Evolutionary conservation across 106 monocot genomes (phyloP), one percentile per base, ranked within the genome.

Genomic region (Vanilla planifolia): DNA sequence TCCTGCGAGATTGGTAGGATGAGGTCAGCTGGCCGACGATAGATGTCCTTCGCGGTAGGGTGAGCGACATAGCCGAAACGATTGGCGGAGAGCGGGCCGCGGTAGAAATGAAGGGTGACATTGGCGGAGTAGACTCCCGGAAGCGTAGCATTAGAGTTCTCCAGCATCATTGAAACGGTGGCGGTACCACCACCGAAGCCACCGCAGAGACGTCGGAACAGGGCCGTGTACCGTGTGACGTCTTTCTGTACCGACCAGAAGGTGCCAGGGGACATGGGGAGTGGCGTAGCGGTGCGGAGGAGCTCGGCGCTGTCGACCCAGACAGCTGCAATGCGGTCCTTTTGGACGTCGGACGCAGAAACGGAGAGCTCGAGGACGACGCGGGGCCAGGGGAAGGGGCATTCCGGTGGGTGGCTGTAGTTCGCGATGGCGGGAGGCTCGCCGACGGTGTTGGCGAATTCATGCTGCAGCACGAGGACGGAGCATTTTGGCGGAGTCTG

Each of bases 171-270:
- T 16, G 65, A 63, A 41, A 73, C 19, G 11, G 25, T 33, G 64
- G 34, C 56, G n/a, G n/a, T n/a, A n/a, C n/a, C n/a, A n/a, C n/a
- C n/a, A n/a, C 21, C 35, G 23, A 21, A 59, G 3, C 16, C 55
- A 4, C 8, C 58, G n/a, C 22, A 28, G 33, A 55, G 57, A 2
- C 28, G 45, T 42, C 28, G 60, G 42, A 85, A 60, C 13, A 71
- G 29, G 26, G 80, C 40, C 1, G 73, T 20, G 73, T 77, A 80
- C 5, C 64, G 69, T 42, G 80, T 79, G 53, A 80, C 23, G 44
- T 85, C 85, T 67, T 85, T 85, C 28, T 64, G 77, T 24, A 80
- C 68, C 7, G 10, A 52, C 85, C 85, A 85, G 80, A 59, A 68
- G 16, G 77, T 58, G 1, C 59, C 63, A 15, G 77, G 16, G 21